Conservation (phyloP, 2,329 filamentous ascomycete species). For the Epicoccum nigrum region DNA sequence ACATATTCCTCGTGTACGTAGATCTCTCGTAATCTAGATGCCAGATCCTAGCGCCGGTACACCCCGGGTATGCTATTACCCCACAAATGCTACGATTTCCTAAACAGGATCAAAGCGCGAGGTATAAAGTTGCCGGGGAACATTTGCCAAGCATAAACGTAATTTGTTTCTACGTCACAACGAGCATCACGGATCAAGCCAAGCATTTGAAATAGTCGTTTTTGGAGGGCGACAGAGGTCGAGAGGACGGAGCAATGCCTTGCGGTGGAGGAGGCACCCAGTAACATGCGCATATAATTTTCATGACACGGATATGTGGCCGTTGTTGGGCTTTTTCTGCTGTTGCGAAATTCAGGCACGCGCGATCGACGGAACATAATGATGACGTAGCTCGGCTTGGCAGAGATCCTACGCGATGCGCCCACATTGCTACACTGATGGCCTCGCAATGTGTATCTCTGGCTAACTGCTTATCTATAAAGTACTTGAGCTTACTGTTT, state of each 20-base stretch:
- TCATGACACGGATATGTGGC: conserved; percentile 12
- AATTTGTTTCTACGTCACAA: conserved; percentile 3
- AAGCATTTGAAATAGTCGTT: too few species aligned
- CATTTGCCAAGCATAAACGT: conserved; percentile 7
- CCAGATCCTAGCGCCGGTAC: background rate
- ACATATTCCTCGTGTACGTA: background rate
- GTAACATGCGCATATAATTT: background rate
- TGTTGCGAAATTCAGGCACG: conserved; percentile 9
- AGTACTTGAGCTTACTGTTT: too few species aligned
- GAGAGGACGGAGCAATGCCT: conserved; percentile 8
- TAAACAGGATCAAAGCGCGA: conserved; percentile 16
- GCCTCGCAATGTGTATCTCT: too few species aligned
- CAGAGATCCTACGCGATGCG: too few species aligned
- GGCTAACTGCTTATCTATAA: too few species aligned
- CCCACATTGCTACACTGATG: too few species aligned
- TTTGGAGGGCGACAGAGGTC: background rate
- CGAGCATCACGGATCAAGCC: too few species aligned
- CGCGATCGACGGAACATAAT: conserved; percentile 21
- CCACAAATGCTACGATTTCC: conserved; percentile 9
- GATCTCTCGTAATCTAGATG: background rate
- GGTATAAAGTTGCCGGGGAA: conserved; percentile 14
- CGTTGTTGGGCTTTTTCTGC: background rate
- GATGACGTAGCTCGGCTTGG: too few species aligned
- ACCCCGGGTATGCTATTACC: conserved; percentile 10
- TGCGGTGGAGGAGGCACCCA: conserved; percentile 17